Conservation (phyloP, 306 rosid genomes). For the Notholithocarpus densiflorus region DNA sequence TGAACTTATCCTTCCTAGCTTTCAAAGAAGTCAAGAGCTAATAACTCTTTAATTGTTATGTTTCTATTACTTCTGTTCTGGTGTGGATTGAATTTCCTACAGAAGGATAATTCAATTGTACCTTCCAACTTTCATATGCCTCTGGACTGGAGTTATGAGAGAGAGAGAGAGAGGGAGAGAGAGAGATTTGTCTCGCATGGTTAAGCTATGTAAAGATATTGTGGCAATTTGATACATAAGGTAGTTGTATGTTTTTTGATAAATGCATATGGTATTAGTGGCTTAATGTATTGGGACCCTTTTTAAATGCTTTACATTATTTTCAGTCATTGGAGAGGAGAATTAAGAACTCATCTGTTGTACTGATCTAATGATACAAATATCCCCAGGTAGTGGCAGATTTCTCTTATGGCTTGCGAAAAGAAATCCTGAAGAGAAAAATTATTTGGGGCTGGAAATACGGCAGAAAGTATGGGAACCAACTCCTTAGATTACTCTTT, state of each 20-base stretch:
- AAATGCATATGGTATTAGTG: no score
- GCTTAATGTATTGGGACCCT: not conserved
- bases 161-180: no score
- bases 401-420: constrained; percentile 87
- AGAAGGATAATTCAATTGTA: no score
- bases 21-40: not conserved
- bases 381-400: constrained; percentile 77
- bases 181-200: no score
- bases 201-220: no score
- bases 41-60: not conserved
- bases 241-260: no score
- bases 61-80: not conserved
- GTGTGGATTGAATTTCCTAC: no score
- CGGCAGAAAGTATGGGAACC: constrained; percentile 57
- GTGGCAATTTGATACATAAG: no score
- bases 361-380: constrained; percentile 20
- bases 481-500: constrained; percentile 16
- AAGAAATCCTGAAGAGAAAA: constrained; percentile 53
- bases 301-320: not conserved
- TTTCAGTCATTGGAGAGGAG: constrained; percentile 2
- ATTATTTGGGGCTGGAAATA: constrained; percentile 87
- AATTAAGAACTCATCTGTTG: not conserved
- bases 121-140: no score
- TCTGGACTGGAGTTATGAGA: no score
- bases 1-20: not conserved